Percentiles rank a stretch among this genome's conserved stretches.
These are phyloP conservation scores for Cucurbita argyrosperma DNA, from an alignment of 306 rosid genomes.

Conservation along the genomic window DNA sequence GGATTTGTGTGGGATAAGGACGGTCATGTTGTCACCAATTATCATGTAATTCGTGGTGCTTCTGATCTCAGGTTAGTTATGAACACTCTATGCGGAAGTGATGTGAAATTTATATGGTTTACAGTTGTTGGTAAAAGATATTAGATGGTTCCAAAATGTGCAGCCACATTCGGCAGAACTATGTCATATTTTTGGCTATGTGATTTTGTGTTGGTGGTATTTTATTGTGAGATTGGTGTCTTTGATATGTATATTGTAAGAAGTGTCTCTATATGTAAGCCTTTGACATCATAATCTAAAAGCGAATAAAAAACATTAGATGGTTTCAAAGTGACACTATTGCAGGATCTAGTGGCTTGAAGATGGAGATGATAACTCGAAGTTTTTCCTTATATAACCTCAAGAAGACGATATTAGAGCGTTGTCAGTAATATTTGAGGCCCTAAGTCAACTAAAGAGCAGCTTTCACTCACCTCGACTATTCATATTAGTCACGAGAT, in stretches of 20 bases:
- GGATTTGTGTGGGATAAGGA: slow-evolving; percentile 90
- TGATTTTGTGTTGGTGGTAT: not conserved
- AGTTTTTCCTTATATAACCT: not conserved
- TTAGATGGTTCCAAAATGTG: not conserved
- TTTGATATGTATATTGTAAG: not conserved
- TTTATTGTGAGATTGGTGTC: not conserved
- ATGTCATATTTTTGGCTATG: not conserved
- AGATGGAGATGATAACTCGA: not conserved
- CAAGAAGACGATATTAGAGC: not conserved
- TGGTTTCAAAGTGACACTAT: not conserved
- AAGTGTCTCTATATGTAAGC: not conserved
- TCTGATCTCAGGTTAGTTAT: slow-evolving; percentile 78
- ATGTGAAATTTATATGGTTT: not conserved
- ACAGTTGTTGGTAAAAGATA: not conserved
- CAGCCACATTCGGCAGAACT: not conserved
- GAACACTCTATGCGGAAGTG: not conserved
- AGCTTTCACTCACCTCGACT: too few species aligned
- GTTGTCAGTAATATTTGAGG: not conserved
- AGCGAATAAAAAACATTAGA: not conserved
- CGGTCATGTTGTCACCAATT: slow-evolving; percentile 86
- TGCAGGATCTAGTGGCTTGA: not conserved
- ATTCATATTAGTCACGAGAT: not conserved
- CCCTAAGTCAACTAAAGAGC: too few species aligned
- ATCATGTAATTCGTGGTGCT: slow-evolving; percentile 96
- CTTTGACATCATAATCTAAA: not conserved